phyloP scores from a whole-genome alignment of 208 protist species.

The Paratrypanosoma confusum region DNA sequence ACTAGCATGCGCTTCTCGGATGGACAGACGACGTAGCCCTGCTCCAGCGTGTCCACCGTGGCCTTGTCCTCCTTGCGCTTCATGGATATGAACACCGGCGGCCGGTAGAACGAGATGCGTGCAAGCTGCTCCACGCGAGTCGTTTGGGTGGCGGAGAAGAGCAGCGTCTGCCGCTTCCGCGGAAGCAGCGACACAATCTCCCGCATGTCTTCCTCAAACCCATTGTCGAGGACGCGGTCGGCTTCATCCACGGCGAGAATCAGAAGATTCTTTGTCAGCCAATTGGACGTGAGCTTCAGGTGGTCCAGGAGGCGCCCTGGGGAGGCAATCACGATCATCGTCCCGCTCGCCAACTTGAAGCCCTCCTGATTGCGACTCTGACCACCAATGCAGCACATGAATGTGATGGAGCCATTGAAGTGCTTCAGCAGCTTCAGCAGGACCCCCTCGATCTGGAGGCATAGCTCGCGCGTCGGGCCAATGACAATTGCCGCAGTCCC shows the following conservation, averaged over 20 bases:
- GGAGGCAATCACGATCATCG: conserved; percentile 87
- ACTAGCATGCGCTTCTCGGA: conserved; percentile 95
- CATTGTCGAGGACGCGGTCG: conserved; percentile 97
- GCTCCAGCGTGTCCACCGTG: conserved; percentile 92
- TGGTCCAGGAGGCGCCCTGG: conserved; percentile 98
- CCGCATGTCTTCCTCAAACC: conserved; percentile 97
- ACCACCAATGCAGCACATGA: conserved; percentile 84
- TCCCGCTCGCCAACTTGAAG: conserved; percentile 77
- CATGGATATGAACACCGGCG: conserved; percentile 96
- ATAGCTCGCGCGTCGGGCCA: conserved; percentile 98
- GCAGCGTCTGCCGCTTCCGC: conserved; percentile 93
- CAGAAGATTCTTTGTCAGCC: conserved; percentile 95
- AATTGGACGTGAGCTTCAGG: conserved; percentile 95
- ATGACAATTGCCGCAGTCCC: conserved; percentile 97
- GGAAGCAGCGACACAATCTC: conserved; percentile 98
- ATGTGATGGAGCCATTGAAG: conserved; percentile 85
- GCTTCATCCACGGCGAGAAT: conserved; percentile 98
- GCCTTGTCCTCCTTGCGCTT: conserved; percentile 82
- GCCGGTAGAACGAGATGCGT: conserved; percentile 90
- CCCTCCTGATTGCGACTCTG: conserved; percentile 84
- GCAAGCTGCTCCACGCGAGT: conserved; percentile 96
- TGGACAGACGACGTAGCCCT: conserved; percentile 97
- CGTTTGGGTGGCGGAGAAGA: conserved; percentile 99
- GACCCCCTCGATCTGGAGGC: conserved; percentile 97
- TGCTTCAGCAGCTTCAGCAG: conserved; percentile 88